phyloP scores from a whole-genome alignment of 1,284 basidiomycete genomes.

The Lignosus rhinocerotis region DNA sequence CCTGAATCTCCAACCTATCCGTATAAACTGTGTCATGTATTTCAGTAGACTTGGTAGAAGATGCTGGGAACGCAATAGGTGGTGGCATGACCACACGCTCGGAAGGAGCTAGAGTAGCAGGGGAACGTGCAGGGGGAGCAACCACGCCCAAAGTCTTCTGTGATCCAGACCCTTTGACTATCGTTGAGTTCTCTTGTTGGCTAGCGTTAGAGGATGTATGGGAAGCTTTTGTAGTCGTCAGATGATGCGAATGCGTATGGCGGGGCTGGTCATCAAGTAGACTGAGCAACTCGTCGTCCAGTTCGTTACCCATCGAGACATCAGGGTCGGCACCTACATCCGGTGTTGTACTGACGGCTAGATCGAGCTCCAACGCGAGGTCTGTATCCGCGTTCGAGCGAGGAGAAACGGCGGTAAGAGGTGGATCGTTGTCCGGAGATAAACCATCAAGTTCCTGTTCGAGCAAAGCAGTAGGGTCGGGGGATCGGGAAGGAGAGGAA shows the following conservation, averaged over 20 bases:
- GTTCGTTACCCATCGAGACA: conserved; percentile 53
- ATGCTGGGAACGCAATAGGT: conserved; percentile 37
- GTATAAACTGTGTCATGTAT: conserved; percentile 1
- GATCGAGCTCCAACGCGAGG: conserved; percentile 31
- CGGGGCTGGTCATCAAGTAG: conserved; percentile 47
- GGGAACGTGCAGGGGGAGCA: not conserved
- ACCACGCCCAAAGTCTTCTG: not conserved
- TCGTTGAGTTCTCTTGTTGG: not conserved
- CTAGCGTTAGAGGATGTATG: not conserved
- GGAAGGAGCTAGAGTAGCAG: conserved; percentile 2
- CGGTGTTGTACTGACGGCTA: conserved; percentile 25
- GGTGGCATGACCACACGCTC: conserved; percentile 61
- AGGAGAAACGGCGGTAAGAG: conserved; percentile 5
- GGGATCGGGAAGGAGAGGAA: conserved; percentile 22
- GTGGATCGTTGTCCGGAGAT: conserved; percentile 5
- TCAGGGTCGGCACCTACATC: conserved; percentile 35
- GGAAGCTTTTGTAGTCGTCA: not conserved
- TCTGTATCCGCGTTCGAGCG: conserved; percentile 21
- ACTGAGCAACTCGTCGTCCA: conserved; percentile 72
- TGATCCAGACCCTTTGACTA: not conserved
- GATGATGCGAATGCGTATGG: conserved; percentile 8
- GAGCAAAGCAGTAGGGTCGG: conserved; percentile 32
- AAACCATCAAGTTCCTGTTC: conserved; percentile 47
- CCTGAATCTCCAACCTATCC: conserved; percentile 11
- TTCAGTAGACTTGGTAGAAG: conserved; percentile 1